Conservation (phyloP, 768 basidiomycete genomes). For the Pleurotus tuber-regium region DNA sequence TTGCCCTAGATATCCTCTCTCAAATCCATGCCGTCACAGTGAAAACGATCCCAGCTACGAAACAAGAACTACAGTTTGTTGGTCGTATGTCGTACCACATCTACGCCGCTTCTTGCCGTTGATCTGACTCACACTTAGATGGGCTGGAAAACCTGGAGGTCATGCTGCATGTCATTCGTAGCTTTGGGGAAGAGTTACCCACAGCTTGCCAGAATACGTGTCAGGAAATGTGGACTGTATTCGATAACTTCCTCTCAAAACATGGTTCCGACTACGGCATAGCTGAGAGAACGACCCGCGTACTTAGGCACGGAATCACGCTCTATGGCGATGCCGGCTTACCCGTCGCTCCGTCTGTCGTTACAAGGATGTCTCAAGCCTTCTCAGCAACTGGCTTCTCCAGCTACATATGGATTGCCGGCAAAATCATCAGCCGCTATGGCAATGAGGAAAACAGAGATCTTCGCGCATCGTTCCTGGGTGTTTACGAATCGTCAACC, state of each 20-base stretch:
- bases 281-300: constrained; percentile 80
- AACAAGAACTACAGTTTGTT: constrained; percentile 67
- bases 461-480: constrained; percentile 56
- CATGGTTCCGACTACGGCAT: constrained; percentile 75
- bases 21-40: constrained; percentile 64
- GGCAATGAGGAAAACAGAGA: constrained; percentile 59
- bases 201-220: constrained; percentile 74
- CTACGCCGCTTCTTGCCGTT: no score
- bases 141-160: constrained; percentile 89
- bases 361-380: constrained; percentile 70
- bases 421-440: constrained; percentile 79
- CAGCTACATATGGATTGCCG: constrained; percentile 92
- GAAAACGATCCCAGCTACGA: constrained; percentile 54
- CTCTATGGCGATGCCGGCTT: constrained; percentile 73
- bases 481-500: constrained; percentile 75
- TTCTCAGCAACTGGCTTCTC: constrained; percentile 83
- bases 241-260: constrained; percentile 77
- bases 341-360: constrained; percentile 64
- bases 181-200: constrained; percentile 83
- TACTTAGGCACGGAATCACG: constrained; percentile 78
- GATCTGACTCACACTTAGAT: no score
- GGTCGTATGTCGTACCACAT: constrained; percentile 56
- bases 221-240: constrained; percentile 77
- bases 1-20: constrained; percentile 81
- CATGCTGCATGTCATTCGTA: constrained; percentile 82